Percentiles rank a stretch among this genome's conserved stretches.
Evolutionary conservation across 176 grass and related monocot species (phyloP).

Genomic region (maize (Zea mays)): Zm-B73-REFERENCE-NAM-5.0 NC_050103.1:179610501-179611000

Average conservation of each 20-base stretch:
- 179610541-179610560: no score
- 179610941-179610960: neutral
- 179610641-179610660: neutral
- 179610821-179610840: no score
- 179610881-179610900: neutral
- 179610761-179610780: no score
- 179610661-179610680: neutral
- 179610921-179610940: neutral
- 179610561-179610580: no score
- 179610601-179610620: no score
- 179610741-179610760: neutral
- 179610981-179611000: neutral
- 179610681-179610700: neutral
- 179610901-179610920: slow-evolving; percentile 8
- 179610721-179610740: neutral
- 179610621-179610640: no score
- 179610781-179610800: no score
- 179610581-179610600: no score
- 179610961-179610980: slow-evolving; percentile 22
- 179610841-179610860: neutral
- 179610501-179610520: no score
- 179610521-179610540: no score
- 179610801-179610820: no score
- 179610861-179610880: slow-evolving; percentile 15
- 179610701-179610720: neutral